These are phyloP conservation scores for Corymbia calophylla DNA, from an alignment of 441 rosid genomes.

Conservation along the genomic window DNA sequence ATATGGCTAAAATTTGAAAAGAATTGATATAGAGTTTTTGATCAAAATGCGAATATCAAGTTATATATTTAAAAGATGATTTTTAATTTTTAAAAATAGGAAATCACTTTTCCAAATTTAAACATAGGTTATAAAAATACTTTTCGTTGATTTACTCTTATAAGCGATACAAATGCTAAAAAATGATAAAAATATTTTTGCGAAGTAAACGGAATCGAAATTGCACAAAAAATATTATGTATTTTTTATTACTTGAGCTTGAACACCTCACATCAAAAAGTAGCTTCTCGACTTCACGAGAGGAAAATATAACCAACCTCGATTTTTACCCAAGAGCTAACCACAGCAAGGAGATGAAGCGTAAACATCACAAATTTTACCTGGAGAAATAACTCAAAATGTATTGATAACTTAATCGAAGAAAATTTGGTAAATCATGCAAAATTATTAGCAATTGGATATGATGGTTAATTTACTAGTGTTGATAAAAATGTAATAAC, in stretches of 20 bases:
- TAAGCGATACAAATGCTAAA: no score
- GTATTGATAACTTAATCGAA: not conserved
- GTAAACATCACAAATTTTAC: not conserved
- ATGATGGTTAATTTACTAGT: not conserved
- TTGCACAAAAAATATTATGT: not conserved
- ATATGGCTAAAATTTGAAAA: no score
- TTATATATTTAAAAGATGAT: no score
- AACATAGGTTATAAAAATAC: no score
- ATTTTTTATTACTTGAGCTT: not conserved
- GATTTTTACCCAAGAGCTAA: not conserved
- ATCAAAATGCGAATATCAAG: no score
- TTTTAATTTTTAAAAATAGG: no score
- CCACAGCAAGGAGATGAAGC: not conserved
- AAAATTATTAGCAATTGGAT: not conserved
- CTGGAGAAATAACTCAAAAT: accelerated
- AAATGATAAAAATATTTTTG: no score
- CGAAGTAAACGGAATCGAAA: not conserved
- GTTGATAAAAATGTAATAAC: no score
- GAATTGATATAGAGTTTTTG: no score
- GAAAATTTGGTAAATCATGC: not conserved
- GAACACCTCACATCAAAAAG: not conserved
- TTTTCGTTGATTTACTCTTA: no score
- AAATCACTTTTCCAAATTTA: no score
- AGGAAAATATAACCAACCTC: not conserved
- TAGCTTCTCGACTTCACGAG: not conserved